phyloP scores from a whole-genome alignment of 257 asterid species.

The Leptodermis oblonga region DNA sequence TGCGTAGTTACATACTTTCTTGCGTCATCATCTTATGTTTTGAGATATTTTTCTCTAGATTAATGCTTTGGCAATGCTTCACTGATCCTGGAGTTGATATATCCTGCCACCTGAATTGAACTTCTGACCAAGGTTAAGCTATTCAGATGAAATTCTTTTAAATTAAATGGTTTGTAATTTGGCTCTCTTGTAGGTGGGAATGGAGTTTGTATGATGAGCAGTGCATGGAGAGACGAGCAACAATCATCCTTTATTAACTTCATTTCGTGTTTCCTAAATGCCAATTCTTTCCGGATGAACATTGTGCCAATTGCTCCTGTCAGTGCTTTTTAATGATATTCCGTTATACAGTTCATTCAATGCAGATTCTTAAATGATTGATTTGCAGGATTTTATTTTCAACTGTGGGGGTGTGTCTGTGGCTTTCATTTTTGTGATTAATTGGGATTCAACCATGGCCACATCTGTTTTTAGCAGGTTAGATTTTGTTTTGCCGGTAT shows the following conservation, averaged over 20 bases:
- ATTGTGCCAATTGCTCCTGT: slow-evolving; percentile 82
- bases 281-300: slow-evolving; percentile 61
- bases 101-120: background rate
- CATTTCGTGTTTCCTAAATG: slow-evolving; percentile 70
- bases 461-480: slow-evolving; percentile 57
- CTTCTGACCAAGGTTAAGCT: background rate
- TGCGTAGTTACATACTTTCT: background rate
- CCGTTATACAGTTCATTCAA: background rate
- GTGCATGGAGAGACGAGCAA: slow-evolving; percentile 70
- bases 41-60: background rate
- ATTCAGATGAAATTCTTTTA: slow-evolving; percentile 4
- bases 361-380: slow-evolving; percentile 17
- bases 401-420: slow-evolving; percentile 84
- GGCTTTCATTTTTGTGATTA: slow-evolving; percentile 72
- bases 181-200: slow-evolving; percentile 45
- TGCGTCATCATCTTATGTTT: background rate
- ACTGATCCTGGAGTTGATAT: background rate
- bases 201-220: slow-evolving; percentile 89
- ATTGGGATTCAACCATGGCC: slow-evolving; percentile 47
- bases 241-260: slow-evolving; percentile 81
- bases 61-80: background rate
- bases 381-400: slow-evolving; percentile 86
- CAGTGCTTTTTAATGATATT: slow-evolving; percentile 16
- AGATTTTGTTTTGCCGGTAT: slow-evolving; percentile 3
- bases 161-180: slow-evolving; percentile 3